phyloP scores from a whole-genome alignment of 305 asterid genomes.

The Fraxinus nigra region DNA sequence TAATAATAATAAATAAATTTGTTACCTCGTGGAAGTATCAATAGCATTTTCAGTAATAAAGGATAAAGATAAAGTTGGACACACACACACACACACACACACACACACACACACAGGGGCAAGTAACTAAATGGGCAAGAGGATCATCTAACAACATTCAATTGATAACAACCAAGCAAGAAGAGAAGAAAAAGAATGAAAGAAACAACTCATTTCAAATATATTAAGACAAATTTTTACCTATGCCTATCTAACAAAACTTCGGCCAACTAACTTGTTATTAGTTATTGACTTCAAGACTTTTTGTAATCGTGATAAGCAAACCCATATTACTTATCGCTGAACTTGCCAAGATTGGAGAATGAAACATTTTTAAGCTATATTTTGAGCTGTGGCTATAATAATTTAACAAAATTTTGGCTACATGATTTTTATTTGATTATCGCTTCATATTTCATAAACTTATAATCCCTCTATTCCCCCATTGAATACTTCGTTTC shows the following conservation, averaged over 20 bases:
- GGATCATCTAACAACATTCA: not conserved
- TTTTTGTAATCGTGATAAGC: not conserved
- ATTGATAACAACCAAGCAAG: not conserved
- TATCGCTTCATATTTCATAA: not conserved
- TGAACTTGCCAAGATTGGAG: not conserved
- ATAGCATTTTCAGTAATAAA: not conserved
- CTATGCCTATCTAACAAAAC: not conserved
- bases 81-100: too few relatives aligned
- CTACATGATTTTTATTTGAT: not conserved
- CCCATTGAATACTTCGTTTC: not conserved
- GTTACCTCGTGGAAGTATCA: not conserved
- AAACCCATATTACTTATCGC: not conserved
- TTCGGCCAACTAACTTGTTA: not conserved
- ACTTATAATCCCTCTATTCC: not conserved
- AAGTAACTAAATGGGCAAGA: not conserved
- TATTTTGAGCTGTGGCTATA: not conserved
- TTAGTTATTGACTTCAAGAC: not conserved
- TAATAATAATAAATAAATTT: too few relatives aligned
- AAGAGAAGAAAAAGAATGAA: not conserved
- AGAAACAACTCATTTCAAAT: not conserved
- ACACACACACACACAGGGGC: not conserved
- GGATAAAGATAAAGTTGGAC: not conserved
- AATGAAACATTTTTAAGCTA: not conserved
- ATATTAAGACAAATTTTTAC: not conserved
- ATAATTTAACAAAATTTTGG: not conserved